Evolutionary conservation across 495 filamentous ascomycete species (phyloP).

Genomic region (Diplogelasinospora grovesii): DNA sequence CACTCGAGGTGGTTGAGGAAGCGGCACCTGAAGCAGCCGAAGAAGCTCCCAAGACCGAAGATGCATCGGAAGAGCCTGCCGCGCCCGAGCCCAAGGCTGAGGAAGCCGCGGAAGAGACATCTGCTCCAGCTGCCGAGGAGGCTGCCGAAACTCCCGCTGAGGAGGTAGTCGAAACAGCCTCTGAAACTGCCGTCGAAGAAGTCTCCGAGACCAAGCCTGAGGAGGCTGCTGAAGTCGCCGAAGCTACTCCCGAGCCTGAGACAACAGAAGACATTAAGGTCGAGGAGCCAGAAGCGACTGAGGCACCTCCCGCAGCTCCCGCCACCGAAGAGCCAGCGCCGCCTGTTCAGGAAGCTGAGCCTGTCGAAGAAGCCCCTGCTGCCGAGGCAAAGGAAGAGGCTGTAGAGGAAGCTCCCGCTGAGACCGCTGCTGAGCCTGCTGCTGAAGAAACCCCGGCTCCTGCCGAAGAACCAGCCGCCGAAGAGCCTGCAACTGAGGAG

Average conservation of each 20-base stretch:
- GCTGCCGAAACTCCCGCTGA: background rate
- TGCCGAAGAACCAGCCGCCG: slow-evolving; percentile 9
- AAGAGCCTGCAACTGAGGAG: slow-evolving; percentile 1
- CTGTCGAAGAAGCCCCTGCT: slow-evolving; percentile 7
- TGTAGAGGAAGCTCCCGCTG: slow-evolving; percentile 1
- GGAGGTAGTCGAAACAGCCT: background rate
- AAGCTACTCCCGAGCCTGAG: slow-evolving; percentile 6
- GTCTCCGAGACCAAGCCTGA: too few relatives aligned
- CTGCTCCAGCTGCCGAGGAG: too few relatives aligned
- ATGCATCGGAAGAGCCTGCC: too few relatives aligned
- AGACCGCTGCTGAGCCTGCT: slow-evolving; percentile 5
- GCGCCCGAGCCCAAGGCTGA: too few relatives aligned
- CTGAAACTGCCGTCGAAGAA: background rate
- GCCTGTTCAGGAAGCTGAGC: slow-evolving; percentile 3
- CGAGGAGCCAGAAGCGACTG: slow-evolving; percentile 3
- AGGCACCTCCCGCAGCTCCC: slow-evolving; percentile 3
- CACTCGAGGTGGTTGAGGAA: slow-evolving; percentile 8
- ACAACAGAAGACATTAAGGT: too few relatives aligned
- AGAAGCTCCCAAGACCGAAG: too few relatives aligned
- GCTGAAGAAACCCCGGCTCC: slow-evolving; percentile 6
- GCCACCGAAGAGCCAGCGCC: slow-evolving; percentile 5
- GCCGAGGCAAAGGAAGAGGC: slow-evolving; percentile 5
- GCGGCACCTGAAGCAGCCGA: background rate
- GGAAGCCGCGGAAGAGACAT: too few relatives aligned
- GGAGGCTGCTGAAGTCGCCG: slow-evolving; percentile 6